Base-by-base conservation (phyloP, 2,329 filamentous ascomycete species). In the Phialocephala sp. region DNA sequence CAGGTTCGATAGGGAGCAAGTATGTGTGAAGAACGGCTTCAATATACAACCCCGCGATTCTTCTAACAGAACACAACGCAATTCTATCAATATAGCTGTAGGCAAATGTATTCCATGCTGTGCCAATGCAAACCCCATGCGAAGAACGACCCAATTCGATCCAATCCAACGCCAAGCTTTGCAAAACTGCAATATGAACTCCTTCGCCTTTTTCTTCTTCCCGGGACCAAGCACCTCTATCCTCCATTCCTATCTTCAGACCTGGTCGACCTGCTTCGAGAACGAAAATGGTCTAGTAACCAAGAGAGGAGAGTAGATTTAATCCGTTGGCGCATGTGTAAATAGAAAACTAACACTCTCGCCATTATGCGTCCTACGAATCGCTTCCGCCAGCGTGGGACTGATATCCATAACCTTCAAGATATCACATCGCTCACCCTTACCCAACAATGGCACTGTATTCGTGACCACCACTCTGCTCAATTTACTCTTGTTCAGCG, bases 401-500 rank as follows among this genome's bases (percentile, higher is more conserved):
- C 91, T 93, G 73, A 97, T 92, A 79, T 97, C 94, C 77, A 97
- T 97, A 64, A 94, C 94, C 79, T 93, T 89, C 69, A 97, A 87
- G 79, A 91, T 90, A 65, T 88, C 85, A 79, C 94, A 96, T 50
- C 84, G 80, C 75, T 90, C 87, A 77, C 91, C 89, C 84, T 96
- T 94, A 77, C 93, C 91, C 69, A 89, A 87, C 71, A 93, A 86
- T 4, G 91, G 91, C 14, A 94, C 91, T 1, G 91, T 97, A 80
- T 97, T 97, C 58, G 94, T 97, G 41, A 97, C 93, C 15, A 97
- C 93, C 43, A 97, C 82, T 73, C 90, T 89, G 72, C 87, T 88
- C 71, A 97, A 81, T 76, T 88, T 85, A 74, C 91, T 93, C 71
- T 86, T 85, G 79, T 97, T 97, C 79, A 74, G 56, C 1, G 71